Base-by-base conservation (phyloP, 257 asterid genomes). In the Linderniella brevidens region DNA sequence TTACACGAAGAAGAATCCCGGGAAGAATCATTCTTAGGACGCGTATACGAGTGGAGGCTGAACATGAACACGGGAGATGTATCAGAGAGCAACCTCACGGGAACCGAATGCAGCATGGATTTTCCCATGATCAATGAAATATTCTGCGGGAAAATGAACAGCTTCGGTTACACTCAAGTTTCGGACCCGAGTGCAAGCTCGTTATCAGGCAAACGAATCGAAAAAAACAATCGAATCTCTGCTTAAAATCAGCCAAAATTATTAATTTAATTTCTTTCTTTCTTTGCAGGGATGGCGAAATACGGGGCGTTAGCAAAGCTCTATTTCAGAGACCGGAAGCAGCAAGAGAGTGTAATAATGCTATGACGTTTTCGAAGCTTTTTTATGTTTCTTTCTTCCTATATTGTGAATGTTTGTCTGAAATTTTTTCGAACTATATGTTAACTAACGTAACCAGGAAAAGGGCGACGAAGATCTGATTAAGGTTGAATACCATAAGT, bases 241-340 rank as follows among this genome's bases (percentile, higher is more conserved):
- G n/a, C n/a, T n/a, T n/a, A n/a, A n/a, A n/a, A n/a, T n/a, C n/a
- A n/a, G n/a, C n/a, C n/a, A n/a, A n/a, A n/a, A n/a, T n/a, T n/a
- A n/a, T n/a, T n/a, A n/a, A n/a, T n/a, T n/a, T n/a, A n/a, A n/a
- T n/a, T n/a, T n/a, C n/a, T n/a, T n/a, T n/a, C 2, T 32, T 38
- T 35, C 25, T 3, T 13, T 10, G 8, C 48, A 73, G 81, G 72
- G 7, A 61, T 58, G 70, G 60, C 64, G 8, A 74, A 70, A 17
- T 74, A 58, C 54, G 75, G 78, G 1, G 75, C 75, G 6, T 37
- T 70, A 8, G 73, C 75, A 14, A 74, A 74, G 52, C 64, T 74
- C 40, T 39, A 50, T 42, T 52, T 67, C 32, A 53, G 66, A 48
- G 61, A 60, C n/a, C 32, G 32, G 6, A 25, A 25, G 6, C 32